Evolutionary conservation across 768 basidiomycete genomes (phyloP).

Genomic region (Rhizopogon vulgaris): DNA sequence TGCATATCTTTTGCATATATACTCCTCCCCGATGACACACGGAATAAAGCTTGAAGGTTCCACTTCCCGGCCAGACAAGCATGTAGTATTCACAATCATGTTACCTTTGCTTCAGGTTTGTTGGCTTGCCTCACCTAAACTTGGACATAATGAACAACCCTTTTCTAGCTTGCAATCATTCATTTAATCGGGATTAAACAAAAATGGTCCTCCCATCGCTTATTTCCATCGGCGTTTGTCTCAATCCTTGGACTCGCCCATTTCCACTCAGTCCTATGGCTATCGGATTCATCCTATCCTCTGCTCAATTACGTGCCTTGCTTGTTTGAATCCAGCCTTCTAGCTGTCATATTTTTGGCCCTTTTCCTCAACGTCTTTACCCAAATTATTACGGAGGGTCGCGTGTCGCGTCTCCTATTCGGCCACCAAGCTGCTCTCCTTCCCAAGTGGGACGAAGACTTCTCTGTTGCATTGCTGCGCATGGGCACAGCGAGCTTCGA

Average conservation of each 20-base stretch:
- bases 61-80: constrained; percentile 64
- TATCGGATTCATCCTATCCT: constrained; percentile 47
- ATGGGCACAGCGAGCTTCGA: constrained; percentile 73
- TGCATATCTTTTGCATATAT: constrained; percentile 69
- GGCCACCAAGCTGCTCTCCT: constrained; percentile 37
- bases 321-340: constrained; percentile 60
- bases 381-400: constrained; percentile 59
- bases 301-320: constrained; percentile 71
- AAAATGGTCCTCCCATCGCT: constrained; percentile 58
- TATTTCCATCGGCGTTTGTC: constrained; percentile 61
- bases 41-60: constrained; percentile 30
- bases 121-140: constrained; percentile 3
- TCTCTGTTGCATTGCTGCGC: constrained; percentile 62
- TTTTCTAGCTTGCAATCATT: constrained; percentile 48
- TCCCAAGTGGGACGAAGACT: constrained; percentile 65
- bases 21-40: constrained; percentile 62
- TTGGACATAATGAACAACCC: background rate
- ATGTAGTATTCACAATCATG: constrained; percentile 65
- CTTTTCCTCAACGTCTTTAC: constrained; percentile 55
- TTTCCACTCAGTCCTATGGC: constrained; percentile 58
- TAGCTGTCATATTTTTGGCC: constrained; percentile 53
- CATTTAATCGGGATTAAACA: constrained; percentile 64
- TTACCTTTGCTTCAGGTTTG: constrained; percentile 68
- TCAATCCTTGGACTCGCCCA: constrained; percentile 56
- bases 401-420: constrained; percentile 53